Base-by-base conservation (phyloP, 179 eudicot genomes). In the Pouteria campechiana region DNA sequence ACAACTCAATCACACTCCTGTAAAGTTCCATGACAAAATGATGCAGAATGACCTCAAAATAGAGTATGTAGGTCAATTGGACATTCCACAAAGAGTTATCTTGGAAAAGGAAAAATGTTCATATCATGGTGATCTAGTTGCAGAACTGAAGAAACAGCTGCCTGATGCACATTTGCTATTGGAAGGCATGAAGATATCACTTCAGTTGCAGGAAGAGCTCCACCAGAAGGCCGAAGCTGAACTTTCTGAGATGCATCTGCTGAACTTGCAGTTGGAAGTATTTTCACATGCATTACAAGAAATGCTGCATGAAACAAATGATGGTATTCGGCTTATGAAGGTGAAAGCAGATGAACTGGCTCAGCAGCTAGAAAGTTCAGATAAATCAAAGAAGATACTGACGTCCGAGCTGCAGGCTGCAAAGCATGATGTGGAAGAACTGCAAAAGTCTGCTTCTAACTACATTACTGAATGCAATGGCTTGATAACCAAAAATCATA, bases 181-280 rank as follows among this genome's bases (percentile, higher is more conserved):
- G 29, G 94, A 71, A 32, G 88, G 80, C 55, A 57, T 84, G 68
- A 77, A 68, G 52, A 64, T 60, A 46, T 80, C 96, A 28, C 68
- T 80, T 16, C 40, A 27, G 19, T 58, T 54, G 60, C 97, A 76
- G 61, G 81, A 81, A 66, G 93, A 73, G 50, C 73, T 78, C 46
- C 76, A 74, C 45, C 68, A 55, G 46, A 85, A 74, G 60, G 73
- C 74, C 44, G 81, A 81, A 57, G 74, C 69, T 67, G 96, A 92
- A 60, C 72, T 82, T 34, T 57, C 45, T 24, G 83, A 77, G 52
- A 77, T 79, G 73, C 70, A 64, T 56, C 57, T 72, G 32, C 64
- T 30, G 30, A 77, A 79, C 33, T 35, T 77, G 20, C 50, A 73
- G 57, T 61, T 92, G 62, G 92, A 79, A 52, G 61, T 92, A 40